Percentiles rank a stretch among this genome's conserved stretches.
phyloP scores from a whole-genome alignment of 148 eudicot species.

The Rhododendron vialii region DNA sequence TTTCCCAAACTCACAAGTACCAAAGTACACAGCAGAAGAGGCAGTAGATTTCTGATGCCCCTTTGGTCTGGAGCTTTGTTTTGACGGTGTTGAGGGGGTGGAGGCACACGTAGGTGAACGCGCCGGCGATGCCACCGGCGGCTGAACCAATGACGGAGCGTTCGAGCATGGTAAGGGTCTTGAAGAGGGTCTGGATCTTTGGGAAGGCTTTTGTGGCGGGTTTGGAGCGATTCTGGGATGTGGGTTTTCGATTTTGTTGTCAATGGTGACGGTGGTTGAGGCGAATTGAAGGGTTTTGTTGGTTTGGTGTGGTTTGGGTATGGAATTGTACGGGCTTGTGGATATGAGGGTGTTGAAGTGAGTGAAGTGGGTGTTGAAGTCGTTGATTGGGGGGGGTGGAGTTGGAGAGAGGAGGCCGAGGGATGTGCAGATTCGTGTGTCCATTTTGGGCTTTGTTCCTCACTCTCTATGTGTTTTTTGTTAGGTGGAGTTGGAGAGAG shows the following conservation, averaged over 20 bases:
- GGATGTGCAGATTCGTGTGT: slow-evolving; percentile 29
- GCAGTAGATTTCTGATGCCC: slow-evolving; percentile 63
- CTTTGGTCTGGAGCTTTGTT: slow-evolving; percentile 82
- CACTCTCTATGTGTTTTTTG: too few species aligned
- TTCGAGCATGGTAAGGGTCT: slow-evolving; percentile 58
- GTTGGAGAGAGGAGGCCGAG: slow-evolving; percentile 28
- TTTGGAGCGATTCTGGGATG: slow-evolving; percentile 40
- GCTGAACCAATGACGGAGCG: slow-evolving; percentile 78
- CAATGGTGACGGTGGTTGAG: slow-evolving; percentile 51
- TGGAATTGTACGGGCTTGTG: slow-evolving; percentile 20
- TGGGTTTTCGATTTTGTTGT: slow-evolving; percentile 25
- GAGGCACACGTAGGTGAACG: slow-evolving; percentile 73
- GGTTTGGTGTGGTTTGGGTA: background rate
- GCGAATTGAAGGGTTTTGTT: slow-evolving; percentile 34
- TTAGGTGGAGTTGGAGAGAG: too few species aligned
- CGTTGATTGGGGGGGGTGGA: slow-evolving; percentile 6
- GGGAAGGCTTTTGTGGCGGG: slow-evolving; percentile 31
- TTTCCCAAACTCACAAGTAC: slow-evolving; percentile 87
- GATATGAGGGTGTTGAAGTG: slow-evolving; percentile 50
- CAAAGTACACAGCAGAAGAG: slow-evolving; percentile 85
- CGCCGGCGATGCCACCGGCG: slow-evolving; percentile 85
- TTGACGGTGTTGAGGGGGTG: slow-evolving; percentile 85
- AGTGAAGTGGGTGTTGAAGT: slow-evolving; percentile 50
- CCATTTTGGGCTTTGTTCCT: too few species aligned
- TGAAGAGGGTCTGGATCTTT: slow-evolving; percentile 26